phyloP scores from a whole-genome alignment of 2,329 filamentous ascomycete genomes.

The Colletotrichum sp. region DNA sequence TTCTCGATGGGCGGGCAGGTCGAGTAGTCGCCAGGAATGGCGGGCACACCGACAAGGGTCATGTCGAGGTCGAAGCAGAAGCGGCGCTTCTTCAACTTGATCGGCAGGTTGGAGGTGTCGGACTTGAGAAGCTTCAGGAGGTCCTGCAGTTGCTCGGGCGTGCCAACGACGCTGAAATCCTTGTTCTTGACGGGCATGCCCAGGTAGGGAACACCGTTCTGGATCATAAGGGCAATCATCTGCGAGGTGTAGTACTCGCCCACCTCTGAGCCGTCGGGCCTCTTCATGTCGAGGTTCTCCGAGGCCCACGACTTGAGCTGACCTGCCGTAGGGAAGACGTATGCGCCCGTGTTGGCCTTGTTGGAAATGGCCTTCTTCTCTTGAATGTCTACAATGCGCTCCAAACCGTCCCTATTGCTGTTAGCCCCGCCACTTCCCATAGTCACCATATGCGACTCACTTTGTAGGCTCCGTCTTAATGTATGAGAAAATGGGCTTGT shows the following conservation, averaged over 20 bases:
- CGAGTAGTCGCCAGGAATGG: slow-evolving; percentile 29
- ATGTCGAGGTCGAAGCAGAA: slow-evolving; percentile 35
- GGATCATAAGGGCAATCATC: slow-evolving; percentile 28
- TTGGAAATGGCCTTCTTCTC: slow-evolving; percentile 33
- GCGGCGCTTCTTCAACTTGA: slow-evolving; percentile 28
- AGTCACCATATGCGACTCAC: not conserved
- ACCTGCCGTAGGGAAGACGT: slow-evolving; percentile 28
- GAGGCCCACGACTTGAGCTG: slow-evolving; percentile 27
- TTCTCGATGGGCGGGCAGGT: slow-evolving; percentile 31
- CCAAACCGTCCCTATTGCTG: slow-evolving; percentile 17
- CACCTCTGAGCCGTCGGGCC: slow-evolving; percentile 23
- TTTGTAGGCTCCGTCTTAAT: slow-evolving; percentile 27
- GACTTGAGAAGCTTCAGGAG: slow-evolving; percentile 27
- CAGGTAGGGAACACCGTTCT: slow-evolving; percentile 26
- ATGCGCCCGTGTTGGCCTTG: slow-evolving; percentile 31
- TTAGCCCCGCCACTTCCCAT: not conserved
- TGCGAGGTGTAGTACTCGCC: slow-evolving; percentile 31
- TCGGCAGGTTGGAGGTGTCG: slow-evolving; percentile 20
- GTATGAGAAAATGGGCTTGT: slow-evolving; percentile 33
- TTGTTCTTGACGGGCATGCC: slow-evolving; percentile 25
- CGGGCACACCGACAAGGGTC: slow-evolving; percentile 31
- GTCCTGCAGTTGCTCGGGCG: slow-evolving; percentile 30
- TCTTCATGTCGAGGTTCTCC: slow-evolving; percentile 25
- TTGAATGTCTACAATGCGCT: slow-evolving; percentile 29
- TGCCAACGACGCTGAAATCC: slow-evolving; percentile 31